Base-by-base conservation (phyloP, 805 yeast species). In the Saturnispora halmiae region DNA sequence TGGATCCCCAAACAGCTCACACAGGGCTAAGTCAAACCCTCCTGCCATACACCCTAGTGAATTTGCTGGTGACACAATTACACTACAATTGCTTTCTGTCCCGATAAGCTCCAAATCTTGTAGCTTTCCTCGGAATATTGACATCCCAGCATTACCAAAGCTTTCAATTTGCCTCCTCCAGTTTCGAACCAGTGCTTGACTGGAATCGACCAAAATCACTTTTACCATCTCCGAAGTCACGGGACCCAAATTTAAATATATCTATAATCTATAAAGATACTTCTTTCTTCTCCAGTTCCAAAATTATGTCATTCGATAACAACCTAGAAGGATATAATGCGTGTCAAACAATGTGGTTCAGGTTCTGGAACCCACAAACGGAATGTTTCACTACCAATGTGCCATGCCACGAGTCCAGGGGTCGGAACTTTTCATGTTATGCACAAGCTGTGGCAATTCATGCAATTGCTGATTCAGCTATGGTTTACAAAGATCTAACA, bases 401-500 rank as follows among this genome's bases (percentile, higher is more conserved):
- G 33, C 63, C 52, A 35, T 61, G 67, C 37, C 57, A 59, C 41
- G 75, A 73, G n/a, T 54, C 69, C 19, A 64, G 59, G 38, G 77
- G 77, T 13, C 67, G 70, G 39, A 68, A 72, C 36, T 75, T 75
- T 54, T 75, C 75, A 26, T 72, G 78, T n/a, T 79, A 85, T 84
- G 75, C 82, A 0, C 73, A 76, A 6, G 67, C 82, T 0, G 78
- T 79, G 21, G 79, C 75, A 1, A 70, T 71, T 0, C 87, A 79
- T 54, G 78, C 85, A 0, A 64, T 79, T 38, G 77, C 77, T 1
- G 87, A 79, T 51, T 83, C 79, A 6, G 76, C 79, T 2, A 63
- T 70, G 31, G 58, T 66, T 11, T 69, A 73, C 54, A 75, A 73
- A 11, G 60, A 72, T 24, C 74, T 75, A 49, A 60, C 76, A 36